Conservation (phyloP, 495 filamentous ascomycete genomes). For the Penicillium dipodomyicola region DNA sequence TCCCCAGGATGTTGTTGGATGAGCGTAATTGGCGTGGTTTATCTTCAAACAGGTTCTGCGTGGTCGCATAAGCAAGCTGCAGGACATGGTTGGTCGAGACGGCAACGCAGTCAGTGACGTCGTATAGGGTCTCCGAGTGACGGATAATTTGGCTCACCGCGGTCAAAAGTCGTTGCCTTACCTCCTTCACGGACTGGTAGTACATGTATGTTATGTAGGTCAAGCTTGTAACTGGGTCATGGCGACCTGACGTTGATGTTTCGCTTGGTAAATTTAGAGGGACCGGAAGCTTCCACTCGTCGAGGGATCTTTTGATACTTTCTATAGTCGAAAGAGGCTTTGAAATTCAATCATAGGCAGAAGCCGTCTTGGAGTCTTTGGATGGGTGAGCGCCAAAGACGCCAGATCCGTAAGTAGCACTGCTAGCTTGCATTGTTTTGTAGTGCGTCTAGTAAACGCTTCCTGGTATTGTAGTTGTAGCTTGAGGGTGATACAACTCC, state of each 20-base stretch:
- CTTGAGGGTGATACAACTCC: constrained; percentile 42
- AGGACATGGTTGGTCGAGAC: constrained; percentile 34
- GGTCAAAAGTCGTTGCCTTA: constrained; percentile 25
- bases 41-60: constrained; percentile 27
- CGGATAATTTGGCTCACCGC: constrained; percentile 32
- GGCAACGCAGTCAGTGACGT: constrained; percentile 36
- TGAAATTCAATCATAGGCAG: constrained; percentile 19
- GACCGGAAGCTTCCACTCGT: constrained; percentile 23
- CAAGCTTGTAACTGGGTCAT: constrained; percentile 39
- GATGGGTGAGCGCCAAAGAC: constrained; percentile 39
- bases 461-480: constrained; percentile 42
- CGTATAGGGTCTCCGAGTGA: constrained; percentile 30
- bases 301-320: constrained; percentile 19
- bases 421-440: constrained; percentile 47
- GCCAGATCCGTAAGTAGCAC: constrained; percentile 47
- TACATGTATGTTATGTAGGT: constrained; percentile 51
- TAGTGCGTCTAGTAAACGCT: constrained; percentile 39
- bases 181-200: constrained; percentile 41
- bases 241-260: neutral
- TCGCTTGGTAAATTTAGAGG: neutral
- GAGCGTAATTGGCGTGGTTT: neutral
- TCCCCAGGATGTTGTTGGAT: neutral
- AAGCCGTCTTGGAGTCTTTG: constrained; percentile 11
- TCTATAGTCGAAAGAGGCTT: constrained; percentile 13
- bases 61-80: constrained; percentile 32